Percentiles rank a stretch among this genome's conserved stretches.
phyloP scores from a whole-genome alignment of 1,284 basidiomycete genomes.

The Cryptococcus maquisensis region DNA sequence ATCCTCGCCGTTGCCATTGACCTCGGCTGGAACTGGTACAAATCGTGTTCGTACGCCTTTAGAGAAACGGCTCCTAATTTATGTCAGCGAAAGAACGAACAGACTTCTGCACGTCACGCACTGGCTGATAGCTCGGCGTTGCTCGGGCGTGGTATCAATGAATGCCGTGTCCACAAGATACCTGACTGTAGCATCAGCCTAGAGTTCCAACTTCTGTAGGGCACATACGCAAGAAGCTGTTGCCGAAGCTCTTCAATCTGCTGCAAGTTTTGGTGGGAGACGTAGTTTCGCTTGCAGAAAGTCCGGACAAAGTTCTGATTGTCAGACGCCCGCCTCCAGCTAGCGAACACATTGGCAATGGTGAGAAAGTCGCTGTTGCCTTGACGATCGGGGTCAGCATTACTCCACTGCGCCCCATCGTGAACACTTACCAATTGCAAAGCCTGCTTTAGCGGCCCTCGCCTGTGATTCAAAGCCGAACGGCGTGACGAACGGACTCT shows the following conservation, averaged over 20 bases:
- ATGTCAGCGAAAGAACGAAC: background rate
- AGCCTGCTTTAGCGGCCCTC: slow-evolving; percentile 74
- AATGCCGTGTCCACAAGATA: slow-evolving; percentile 82
- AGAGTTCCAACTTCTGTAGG: background rate
- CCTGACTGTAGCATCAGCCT: slow-evolving; percentile 16
- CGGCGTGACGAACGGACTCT: slow-evolving; percentile 86
- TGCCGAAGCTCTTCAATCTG: slow-evolving; percentile 96
- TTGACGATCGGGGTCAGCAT: slow-evolving; percentile 33
- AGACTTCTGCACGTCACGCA: slow-evolving; percentile 42
- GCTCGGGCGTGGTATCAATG: slow-evolving; percentile 63
- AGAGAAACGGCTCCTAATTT: slow-evolving; percentile 64
- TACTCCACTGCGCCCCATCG: background rate
- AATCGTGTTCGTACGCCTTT: slow-evolving; percentile 68
- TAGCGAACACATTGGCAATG: slow-evolving; percentile 82
- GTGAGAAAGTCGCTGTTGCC: slow-evolving; percentile 97
- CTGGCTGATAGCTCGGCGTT: slow-evolving; percentile 70
- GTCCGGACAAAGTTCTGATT: slow-evolving; percentile 61
- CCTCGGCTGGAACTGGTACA: slow-evolving; percentile 65
- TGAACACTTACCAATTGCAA: slow-evolving; percentile 62
- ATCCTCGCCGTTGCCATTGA: slow-evolving; percentile 64
- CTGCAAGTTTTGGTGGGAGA: slow-evolving; percentile 88
- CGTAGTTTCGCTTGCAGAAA: slow-evolving; percentile 77
- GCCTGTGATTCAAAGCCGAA: slow-evolving; percentile 86
- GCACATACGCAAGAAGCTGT: slow-evolving; percentile 72
- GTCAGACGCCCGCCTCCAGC: slow-evolving; percentile 75